Conservation (phyloP, 495 filamentous ascomycete species). For the Cetradonia linearis region DNA sequence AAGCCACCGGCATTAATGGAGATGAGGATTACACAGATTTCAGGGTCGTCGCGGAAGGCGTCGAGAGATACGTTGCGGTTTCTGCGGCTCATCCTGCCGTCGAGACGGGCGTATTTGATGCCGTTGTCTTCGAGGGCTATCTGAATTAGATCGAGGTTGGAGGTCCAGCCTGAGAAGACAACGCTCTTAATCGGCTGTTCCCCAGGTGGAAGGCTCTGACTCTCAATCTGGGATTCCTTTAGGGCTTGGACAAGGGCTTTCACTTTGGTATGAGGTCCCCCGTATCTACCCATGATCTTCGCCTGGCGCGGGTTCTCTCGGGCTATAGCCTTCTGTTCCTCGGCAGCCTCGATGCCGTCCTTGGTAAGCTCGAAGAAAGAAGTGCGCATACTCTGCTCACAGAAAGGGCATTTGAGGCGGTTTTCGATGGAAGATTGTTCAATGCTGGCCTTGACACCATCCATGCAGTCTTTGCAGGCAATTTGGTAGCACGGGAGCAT, state of each 20-base stretch:
- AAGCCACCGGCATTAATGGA: slow-evolving; percentile 89
- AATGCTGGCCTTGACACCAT: slow-evolving; percentile 35
- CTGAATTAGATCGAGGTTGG: slow-evolving; percentile 87
- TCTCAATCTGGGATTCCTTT: slow-evolving; percentile 47
- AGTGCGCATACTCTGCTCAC: slow-evolving; percentile 47
- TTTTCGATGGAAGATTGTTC: slow-evolving; percentile 29
- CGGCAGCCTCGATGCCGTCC: slow-evolving; percentile 48
- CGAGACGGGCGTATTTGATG: slow-evolving; percentile 68
- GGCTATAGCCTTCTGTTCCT: slow-evolving; percentile 39
- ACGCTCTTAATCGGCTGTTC: slow-evolving; percentile 76
- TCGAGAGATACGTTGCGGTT: slow-evolving; percentile 64
- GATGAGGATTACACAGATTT: slow-evolving; percentile 70
- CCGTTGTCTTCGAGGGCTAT: slow-evolving; percentile 60
- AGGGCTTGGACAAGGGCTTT: slow-evolving; percentile 63
- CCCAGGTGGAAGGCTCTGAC: slow-evolving; percentile 42
- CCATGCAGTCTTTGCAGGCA: slow-evolving; percentile 64
- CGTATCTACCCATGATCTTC: slow-evolving; percentile 59
- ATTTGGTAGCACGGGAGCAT: slow-evolving; percentile 80
- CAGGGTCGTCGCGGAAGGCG: slow-evolving; percentile 60
- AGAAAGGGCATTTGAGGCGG: slow-evolving; percentile 51
- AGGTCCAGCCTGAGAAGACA: slow-evolving; percentile 88
- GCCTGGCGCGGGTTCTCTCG: slow-evolving; percentile 43
- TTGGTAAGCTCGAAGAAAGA: slow-evolving; percentile 57
- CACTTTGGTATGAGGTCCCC: slow-evolving; percentile 84
- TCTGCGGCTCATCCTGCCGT: slow-evolving; percentile 71